Percentiles rank a stretch among this genome's conserved stretches.
Evolutionary conservation across 108 stramenopile genomes (phyloP).

Genomic region (Chaetoceros muelleri): DNA sequence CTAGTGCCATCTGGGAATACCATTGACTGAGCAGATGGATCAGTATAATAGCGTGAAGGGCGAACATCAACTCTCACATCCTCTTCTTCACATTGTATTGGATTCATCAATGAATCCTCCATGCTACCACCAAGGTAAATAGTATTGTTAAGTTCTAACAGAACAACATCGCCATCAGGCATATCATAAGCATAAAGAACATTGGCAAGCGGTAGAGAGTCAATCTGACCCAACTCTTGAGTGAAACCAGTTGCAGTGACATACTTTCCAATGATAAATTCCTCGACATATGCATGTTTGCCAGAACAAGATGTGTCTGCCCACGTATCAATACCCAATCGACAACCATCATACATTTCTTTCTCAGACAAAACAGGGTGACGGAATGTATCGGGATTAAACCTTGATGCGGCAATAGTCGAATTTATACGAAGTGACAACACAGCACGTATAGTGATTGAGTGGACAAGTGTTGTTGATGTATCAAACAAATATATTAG

Average conservation of each 20-base stretch:
- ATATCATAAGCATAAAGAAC: background rate
- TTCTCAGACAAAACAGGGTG: background rate
- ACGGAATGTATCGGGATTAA: background rate
- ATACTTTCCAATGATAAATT: background rate
- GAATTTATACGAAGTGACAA: background rate
- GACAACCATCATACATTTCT: background rate
- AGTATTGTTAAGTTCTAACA: background rate
- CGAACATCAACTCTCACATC: background rate
- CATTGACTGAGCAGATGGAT: background rate
- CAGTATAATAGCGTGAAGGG: background rate
- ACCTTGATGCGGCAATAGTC: background rate
- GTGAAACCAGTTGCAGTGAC: background rate
- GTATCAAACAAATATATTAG: background rate
- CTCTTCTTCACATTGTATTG: background rate
- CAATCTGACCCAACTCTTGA: background rate
- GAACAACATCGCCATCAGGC: background rate
- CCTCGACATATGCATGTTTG: background rate
- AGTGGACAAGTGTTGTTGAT: too few species aligned
- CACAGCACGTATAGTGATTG: background rate
- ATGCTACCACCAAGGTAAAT: background rate
- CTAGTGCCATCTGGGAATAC: background rate
- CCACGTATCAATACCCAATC: background rate
- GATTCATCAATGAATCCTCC: background rate
- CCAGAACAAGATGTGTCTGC: background rate
- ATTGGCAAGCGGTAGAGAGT: background rate